Base-by-base conservation (phyloP, 805 yeast species). In the Lipomyces oligophaga region DNA sequence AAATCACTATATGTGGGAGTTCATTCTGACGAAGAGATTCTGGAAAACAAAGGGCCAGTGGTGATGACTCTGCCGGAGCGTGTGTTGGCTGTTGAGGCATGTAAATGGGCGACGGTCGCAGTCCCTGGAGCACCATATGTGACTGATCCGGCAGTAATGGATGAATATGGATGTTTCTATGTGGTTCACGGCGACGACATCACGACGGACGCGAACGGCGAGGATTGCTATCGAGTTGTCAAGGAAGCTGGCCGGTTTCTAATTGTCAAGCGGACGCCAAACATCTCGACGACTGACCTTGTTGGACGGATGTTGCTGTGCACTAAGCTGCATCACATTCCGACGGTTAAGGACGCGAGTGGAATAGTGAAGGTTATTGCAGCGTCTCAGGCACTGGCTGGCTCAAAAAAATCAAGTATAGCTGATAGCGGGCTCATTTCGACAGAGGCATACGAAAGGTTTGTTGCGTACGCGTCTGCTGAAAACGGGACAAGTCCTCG, bases 141-240 rank as follows among this genome's bases (percentile, higher is more conserved):
- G 11, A 93, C 98, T 0, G 84, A 80, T 54, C 94, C 95, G 0
- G 69, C 68, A 34, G 83, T 86, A 42, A 76, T 88, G 86, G 87
- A 84, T 58, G 57, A 71, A 21, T 78, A 78, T 61, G 77, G 76
- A 5, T 93, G 98, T 69, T 67, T 78, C 61, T 93, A 81, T 63
- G 98, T 93, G n/a, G 96, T 93, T 8, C 98, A 93, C 65, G 98
- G 98, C 5, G 98, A 93, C 66, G 98, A 93, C 63, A 87, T 93
- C 56, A 93, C 97, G 21, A 85, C 97, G 1, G 97, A 93, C 66
- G 96, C 96, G 13, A 75, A 86, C 61, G 98, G 98, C 2, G 81
- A 85, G 46, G 98, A 93, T 67, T 87, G 97, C 60, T 93, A 93
- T 67, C 82, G 83, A 47, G 73, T 65, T 21, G 85, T 89, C 56